A percentile compares a stretch with the other conserved stretches of the same genome.
These are phyloP conservation scores for Bidens hawaiensis DNA, from an alignment of 140 eudicot genomes.

Conservation along the genomic window DNA sequence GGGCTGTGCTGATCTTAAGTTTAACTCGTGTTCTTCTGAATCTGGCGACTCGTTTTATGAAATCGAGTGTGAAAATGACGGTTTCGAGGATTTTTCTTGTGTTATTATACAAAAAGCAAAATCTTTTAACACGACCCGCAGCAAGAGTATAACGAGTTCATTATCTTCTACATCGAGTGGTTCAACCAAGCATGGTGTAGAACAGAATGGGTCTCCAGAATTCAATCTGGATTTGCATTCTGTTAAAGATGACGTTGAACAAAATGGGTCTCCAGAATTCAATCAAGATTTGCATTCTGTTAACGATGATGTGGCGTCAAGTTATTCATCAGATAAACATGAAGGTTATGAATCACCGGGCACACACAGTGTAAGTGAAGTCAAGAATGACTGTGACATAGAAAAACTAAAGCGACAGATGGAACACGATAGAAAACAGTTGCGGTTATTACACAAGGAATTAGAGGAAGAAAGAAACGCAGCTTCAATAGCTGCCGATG, in stretches of 20 bases:
- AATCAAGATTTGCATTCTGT: conserved; percentile 12
- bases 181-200: conserved; percentile 14
- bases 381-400: conserved; percentile 49
- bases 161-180: not conserved
- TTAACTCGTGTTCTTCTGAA: conserved; percentile 15
- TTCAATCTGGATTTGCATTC: too few relatives aligned
- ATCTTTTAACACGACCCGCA: too few relatives aligned
- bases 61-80: conserved; percentile 14
- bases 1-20: conserved; percentile 40
- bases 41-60: conserved; percentile 25
- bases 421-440: conserved; percentile 33
- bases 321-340: conserved; percentile 27
- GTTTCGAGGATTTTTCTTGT: not conserved
- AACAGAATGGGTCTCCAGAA: too few relatives aligned
- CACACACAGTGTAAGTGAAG: conserved; percentile 33
- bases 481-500: conserved; percentile 70
- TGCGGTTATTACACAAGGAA: conserved; percentile 50
- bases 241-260: too few relatives aligned
- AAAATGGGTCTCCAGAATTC: conserved; percentile 25
- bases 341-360: conserved; percentile 38
- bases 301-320: conserved; percentile 9
- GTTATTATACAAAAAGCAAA: conserved; percentile 4
- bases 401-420: conserved; percentile 62
- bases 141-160: too few relatives aligned
- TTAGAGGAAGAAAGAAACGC: conserved; percentile 93